A percentile compares a stretch with the other conserved stretches of the same genome.
These are phyloP conservation scores for Zygosaccharomyces lentus DNA, from an alignment of 805 yeast species.

Conservation along the genomic window DNA sequence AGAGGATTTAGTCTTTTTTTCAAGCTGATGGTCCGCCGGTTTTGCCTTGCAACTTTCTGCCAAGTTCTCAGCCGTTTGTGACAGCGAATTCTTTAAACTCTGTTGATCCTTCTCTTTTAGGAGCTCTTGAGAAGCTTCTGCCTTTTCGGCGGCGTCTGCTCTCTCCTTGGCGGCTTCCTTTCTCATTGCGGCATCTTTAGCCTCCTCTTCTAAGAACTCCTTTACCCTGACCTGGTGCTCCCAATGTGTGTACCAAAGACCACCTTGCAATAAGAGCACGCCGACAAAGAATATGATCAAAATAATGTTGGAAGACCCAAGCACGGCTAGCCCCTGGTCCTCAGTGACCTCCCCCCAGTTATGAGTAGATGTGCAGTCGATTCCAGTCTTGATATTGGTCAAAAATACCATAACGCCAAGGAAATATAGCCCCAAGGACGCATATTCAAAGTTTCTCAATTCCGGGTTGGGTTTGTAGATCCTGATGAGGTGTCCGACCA, in stretches of 20 bases:
- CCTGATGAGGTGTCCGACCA: slow-evolving; percentile 69
- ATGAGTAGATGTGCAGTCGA: slow-evolving; percentile 60
- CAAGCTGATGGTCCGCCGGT: neutral
- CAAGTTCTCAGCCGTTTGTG: neutral
- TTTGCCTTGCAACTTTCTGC: neutral
- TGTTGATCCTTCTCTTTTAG: slow-evolving; percentile 7
- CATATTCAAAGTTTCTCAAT: slow-evolving; percentile 84
- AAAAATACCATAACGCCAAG: slow-evolving; percentile 73
- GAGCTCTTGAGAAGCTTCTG: slow-evolving; percentile 4
- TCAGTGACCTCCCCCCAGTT: slow-evolving; percentile 93
- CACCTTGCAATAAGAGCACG: slow-evolving; percentile 79
- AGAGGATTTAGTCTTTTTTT: neutral
- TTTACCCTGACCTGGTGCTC: slow-evolving; percentile 42
- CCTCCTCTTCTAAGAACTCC: slow-evolving; percentile 33
- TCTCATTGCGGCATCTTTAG: slow-evolving; percentile 13
- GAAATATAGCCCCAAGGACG: slow-evolving; percentile 69
- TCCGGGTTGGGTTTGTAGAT: slow-evolving; percentile 85
- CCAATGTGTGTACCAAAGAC: slow-evolving; percentile 81
- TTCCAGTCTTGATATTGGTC: slow-evolving; percentile 81
- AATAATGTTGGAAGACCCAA: slow-evolving; percentile 85
- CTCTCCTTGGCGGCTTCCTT: slow-evolving; percentile 2
- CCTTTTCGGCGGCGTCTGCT: slow-evolving; percentile 13
- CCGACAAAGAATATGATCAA: slow-evolving; percentile 68
- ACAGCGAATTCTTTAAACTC: neutral
- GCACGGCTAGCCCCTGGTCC: slow-evolving; percentile 80